Evolutionary conservation across 169 alveolate genomes (phyloP).

Genomic region (Besnoitia besnoiti): DNA sequence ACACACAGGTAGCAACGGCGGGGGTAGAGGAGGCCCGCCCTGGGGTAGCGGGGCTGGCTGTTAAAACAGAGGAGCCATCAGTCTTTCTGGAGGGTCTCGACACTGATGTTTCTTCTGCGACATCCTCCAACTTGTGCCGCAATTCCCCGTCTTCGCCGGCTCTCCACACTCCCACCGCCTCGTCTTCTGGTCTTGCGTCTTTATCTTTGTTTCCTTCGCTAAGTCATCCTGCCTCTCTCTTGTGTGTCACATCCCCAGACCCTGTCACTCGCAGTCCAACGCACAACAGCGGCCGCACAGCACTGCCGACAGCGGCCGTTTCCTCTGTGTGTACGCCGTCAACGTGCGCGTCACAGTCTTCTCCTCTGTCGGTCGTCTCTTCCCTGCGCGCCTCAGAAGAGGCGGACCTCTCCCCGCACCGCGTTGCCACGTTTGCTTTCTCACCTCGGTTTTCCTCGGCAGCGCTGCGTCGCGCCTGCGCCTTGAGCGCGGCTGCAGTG

Average conservation of each 20-base stretch:
- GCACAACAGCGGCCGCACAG: not conserved
- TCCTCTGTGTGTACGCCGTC: conserved; percentile 9
- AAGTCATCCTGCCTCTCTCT: not conserved
- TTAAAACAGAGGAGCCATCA: not conserved
- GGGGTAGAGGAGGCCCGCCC: not conserved
- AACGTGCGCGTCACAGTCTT: conserved; percentile 31
- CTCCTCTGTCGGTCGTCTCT: conserved; percentile 15
- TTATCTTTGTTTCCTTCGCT: not conserved
- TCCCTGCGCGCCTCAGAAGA: not conserved
- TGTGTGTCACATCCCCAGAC: not conserved
- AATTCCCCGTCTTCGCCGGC: not conserved
- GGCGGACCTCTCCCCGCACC: not conserved
- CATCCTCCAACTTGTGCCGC: not conserved
- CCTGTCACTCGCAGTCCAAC: not conserved
- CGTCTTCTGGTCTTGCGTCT: not conserved
- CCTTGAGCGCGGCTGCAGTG: too few species aligned
- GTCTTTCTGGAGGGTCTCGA: not conserved
- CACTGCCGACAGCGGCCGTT: not conserved
- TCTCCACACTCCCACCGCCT: not conserved
- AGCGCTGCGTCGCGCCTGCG: too few species aligned
- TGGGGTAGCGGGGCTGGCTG: not conserved
- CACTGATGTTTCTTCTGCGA: not conserved
- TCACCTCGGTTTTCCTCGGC: not conserved
- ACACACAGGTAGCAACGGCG: not conserved
- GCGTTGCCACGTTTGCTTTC: too few species aligned